Conservation (phyloP, 495 filamentous ascomycete genomes). For the Lasiosphaeria ovina region DNA sequence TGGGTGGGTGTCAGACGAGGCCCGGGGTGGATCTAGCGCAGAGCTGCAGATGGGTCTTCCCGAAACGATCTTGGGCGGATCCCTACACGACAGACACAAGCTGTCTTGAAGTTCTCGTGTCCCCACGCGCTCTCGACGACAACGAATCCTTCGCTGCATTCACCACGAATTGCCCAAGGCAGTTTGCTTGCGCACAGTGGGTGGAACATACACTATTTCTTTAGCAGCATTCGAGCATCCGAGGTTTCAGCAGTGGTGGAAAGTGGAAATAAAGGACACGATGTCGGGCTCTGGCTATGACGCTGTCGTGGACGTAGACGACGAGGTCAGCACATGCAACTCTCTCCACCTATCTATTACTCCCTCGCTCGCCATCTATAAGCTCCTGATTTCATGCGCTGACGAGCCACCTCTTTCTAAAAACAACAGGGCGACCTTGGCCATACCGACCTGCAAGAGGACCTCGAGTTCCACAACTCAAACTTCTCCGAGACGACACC, state of each 20-base stretch:
- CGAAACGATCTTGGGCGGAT: too few species aligned
- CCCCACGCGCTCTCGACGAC: too few species aligned
- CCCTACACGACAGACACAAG: too few species aligned
- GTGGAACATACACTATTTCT: not conserved
- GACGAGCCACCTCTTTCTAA: not conserved
- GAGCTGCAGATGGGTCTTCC: too few species aligned
- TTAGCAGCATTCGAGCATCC: not conserved
- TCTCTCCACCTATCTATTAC: not conserved
- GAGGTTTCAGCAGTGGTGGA: not conserved
- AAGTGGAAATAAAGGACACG: constrained; percentile 14
- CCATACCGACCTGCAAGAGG: constrained; percentile 95
- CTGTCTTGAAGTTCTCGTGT: too few species aligned
- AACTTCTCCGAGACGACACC: constrained; percentile 55
- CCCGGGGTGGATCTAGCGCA: too few species aligned
- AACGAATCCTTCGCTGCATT: too few species aligned
- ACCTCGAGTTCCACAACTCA: constrained; percentile 97
- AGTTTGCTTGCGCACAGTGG: not conserved
- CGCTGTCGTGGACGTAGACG: constrained; percentile 94
- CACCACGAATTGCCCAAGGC: too few species aligned
- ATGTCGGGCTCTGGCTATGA: constrained; percentile 92
- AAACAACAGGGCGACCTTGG: constrained; percentile 84
- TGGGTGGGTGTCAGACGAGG: too few species aligned
- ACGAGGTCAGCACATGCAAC: constrained; percentile 51
- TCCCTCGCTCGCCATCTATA: not conserved
- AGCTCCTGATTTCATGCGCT: not conserved